A percentile compares a stretch with the other conserved stretches of the same genome.
These are phyloP conservation scores for Zopfochytrium polystomum DNA, from an alignment of 371 early-diverging fungal species.

Conservation along the genomic window DNA sequence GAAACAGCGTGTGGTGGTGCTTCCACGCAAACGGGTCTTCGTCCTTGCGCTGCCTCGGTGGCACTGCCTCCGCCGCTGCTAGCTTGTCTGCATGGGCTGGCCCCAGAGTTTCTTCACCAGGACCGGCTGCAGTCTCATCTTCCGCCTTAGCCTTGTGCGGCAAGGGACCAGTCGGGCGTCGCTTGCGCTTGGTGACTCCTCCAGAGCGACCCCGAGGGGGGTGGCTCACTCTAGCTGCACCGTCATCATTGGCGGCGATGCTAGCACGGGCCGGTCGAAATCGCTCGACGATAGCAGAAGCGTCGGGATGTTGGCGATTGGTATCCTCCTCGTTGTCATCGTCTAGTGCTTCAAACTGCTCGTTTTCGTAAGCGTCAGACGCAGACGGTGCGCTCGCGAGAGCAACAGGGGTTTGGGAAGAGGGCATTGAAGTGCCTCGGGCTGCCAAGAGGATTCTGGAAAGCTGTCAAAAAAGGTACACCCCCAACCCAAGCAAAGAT, in stretches of 20 bases:
- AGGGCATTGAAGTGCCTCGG: too few species aligned
- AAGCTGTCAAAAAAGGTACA: too few species aligned
- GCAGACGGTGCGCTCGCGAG: too few species aligned
- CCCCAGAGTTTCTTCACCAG: background rate
- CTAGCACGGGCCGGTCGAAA: too few species aligned
- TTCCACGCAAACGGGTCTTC: constrained; percentile 11
- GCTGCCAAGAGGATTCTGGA: too few species aligned
- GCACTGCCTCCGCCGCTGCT: constrained; percentile 1
- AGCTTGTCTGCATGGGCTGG: background rate
- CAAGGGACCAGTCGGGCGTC: too few species aligned
- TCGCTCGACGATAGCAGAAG: background rate
- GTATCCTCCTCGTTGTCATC: background rate
- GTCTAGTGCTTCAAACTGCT: background rate
- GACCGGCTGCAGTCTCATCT: background rate
- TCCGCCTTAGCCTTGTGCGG: background rate
- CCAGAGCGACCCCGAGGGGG: background rate
- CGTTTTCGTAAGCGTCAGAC: background rate
- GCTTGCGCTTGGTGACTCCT: background rate
- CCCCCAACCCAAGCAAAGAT: too few species aligned
- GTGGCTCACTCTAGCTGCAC: too few species aligned
- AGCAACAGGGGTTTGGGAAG: too few species aligned
- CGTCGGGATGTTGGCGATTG: background rate
- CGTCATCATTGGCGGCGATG: too few species aligned
- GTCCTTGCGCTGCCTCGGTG: background rate
- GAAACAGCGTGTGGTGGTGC: constrained; percentile 14